A percentile compares a stretch with the other conserved stretches of the same genome.
These are phyloP conservation scores for Agaricales sp. DNA, from an alignment of 1,284 basidiomycete species.

Conservation along the genomic window DNA sequence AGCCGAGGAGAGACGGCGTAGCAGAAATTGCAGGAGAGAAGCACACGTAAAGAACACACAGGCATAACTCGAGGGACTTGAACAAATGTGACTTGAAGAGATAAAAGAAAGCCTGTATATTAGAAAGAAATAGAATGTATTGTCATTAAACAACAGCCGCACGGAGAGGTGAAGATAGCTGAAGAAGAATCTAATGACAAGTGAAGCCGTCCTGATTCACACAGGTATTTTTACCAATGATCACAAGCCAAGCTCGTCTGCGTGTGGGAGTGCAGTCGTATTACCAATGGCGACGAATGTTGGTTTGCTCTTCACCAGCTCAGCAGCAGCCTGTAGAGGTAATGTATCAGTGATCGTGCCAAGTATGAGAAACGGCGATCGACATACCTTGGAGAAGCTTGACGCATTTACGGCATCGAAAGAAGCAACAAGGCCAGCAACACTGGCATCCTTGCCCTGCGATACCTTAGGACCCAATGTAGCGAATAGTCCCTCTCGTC, in stretches of 20 bases:
- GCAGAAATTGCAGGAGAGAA: too few species aligned
- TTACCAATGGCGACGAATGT: slow-evolving; percentile 84
- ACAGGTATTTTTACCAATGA: slow-evolving; percentile 2
- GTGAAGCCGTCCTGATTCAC: background rate
- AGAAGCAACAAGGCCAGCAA: slow-evolving; percentile 40
- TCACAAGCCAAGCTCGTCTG: slow-evolving; percentile 79
- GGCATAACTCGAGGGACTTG: too few species aligned
- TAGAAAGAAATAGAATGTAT: background rate
- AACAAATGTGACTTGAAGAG: too few species aligned
- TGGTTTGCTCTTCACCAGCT: slow-evolving; percentile 63
- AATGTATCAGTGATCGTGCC: slow-evolving; percentile 5
- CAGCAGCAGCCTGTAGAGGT: slow-evolving; percentile 34
- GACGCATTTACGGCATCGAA: slow-evolving; percentile 53
- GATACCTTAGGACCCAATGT: slow-evolving; percentile 52
- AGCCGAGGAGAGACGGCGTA: too few species aligned
- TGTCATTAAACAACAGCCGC: background rate
- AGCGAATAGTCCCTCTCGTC: slow-evolving; percentile 57
- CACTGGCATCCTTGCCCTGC: slow-evolving; percentile 38
- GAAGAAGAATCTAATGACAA: background rate
- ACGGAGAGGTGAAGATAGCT: too few species aligned
- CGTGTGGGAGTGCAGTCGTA: slow-evolving; percentile 64
- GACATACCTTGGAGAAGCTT: slow-evolving; percentile 52
- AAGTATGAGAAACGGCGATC: slow-evolving; percentile 2
- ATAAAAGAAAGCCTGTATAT: too few species aligned
- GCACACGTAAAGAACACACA: too few species aligned